phyloP scores from a whole-genome alignment of 108 stramenopile genomes.

The Cyclotella baltica region DNA sequence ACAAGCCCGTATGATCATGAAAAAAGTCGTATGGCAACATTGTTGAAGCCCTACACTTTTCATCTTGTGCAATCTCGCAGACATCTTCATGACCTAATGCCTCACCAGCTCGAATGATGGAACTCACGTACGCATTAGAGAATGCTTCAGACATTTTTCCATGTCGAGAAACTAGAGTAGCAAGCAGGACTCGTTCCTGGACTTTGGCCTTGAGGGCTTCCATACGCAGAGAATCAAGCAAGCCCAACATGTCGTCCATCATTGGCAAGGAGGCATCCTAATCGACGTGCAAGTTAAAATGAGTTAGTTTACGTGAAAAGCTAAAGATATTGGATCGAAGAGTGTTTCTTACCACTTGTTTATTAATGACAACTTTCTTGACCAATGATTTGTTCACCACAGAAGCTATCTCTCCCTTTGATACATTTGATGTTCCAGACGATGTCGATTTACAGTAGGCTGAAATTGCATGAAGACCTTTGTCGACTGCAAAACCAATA shows the following conservation, averaged over 20 bases:
- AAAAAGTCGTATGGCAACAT: slow-evolving; percentile 88
- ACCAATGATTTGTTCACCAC: slow-evolving; percentile 64
- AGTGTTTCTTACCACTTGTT: slow-evolving; percentile 42
- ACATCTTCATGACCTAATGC: slow-evolving; percentile 84
- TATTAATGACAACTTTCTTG: slow-evolving; percentile 55
- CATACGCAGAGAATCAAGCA: slow-evolving; percentile 71
- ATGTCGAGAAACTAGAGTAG: slow-evolving; percentile 65
- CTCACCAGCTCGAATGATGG: slow-evolving; percentile 85
- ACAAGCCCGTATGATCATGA: slow-evolving; percentile 72
- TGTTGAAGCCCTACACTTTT: slow-evolving; percentile 69
- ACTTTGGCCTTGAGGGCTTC: slow-evolving; percentile 72
- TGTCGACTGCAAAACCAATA: slow-evolving; percentile 43
- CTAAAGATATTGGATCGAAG: background rate
- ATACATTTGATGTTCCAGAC: background rate
- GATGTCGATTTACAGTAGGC: slow-evolving; percentile 56
- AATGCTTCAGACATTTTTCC: slow-evolving; percentile 83
- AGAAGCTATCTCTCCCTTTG: slow-evolving; percentile 48
- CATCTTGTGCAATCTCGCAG: slow-evolving; percentile 82
- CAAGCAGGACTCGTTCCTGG: slow-evolving; percentile 79
- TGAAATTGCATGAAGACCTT: background rate
- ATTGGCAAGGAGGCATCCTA: slow-evolving; percentile 60
- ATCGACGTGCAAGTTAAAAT: background rate
- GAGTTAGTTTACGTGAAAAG: background rate
- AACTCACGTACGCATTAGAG: slow-evolving; percentile 83
- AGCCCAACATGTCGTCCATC: slow-evolving; percentile 58